phyloP scores from a whole-genome alignment of 331 rosid species.

The Telfairia occidentalis region DNA sequence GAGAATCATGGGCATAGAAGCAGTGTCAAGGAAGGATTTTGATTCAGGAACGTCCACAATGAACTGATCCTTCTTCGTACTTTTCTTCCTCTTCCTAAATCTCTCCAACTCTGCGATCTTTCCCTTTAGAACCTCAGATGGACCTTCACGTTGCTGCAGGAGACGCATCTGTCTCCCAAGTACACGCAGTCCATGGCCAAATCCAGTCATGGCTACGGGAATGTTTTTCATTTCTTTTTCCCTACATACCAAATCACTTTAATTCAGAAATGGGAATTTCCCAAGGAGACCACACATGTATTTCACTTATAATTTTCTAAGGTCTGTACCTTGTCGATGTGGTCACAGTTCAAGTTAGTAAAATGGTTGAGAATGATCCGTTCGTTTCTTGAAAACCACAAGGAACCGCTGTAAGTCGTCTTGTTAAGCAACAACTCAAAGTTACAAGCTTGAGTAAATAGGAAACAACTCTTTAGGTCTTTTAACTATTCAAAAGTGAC shows the following conservation, averaged over 20 bases:
- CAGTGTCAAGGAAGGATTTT: conserved; percentile 32
- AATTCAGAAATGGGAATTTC: background rate
- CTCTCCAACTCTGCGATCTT: conserved; percentile 19
- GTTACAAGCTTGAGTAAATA: background rate
- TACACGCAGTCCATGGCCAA: conserved; percentile 3
- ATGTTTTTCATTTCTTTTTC: background rate
- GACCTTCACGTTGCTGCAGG: conserved; percentile 14
- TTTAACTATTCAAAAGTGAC: background rate
- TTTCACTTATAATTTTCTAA: background rate
- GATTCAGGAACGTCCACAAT: conserved; percentile 40
- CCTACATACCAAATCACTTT: background rate
- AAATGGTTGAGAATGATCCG: background rate
- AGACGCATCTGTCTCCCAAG: conserved; percentile 5
- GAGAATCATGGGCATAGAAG: conserved; percentile 45
- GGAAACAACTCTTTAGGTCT: background rate
- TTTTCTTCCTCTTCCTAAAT: conserved; percentile 24
- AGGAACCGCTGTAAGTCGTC: background rate
- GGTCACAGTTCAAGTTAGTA: background rate
- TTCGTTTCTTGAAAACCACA: background rate
- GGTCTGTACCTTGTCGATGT: background rate
- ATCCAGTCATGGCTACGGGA: background rate
- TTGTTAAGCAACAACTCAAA: background rate
- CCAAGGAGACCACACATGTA: too few species aligned
- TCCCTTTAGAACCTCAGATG: conserved; percentile 28
- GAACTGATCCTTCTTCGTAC: conserved; percentile 13